Evolutionary conservation across 192 early-diverging fungal species (phyloP), one percentile per base, ranked within the genome.

Genomic region (Linnemannia elongata): DNA sequence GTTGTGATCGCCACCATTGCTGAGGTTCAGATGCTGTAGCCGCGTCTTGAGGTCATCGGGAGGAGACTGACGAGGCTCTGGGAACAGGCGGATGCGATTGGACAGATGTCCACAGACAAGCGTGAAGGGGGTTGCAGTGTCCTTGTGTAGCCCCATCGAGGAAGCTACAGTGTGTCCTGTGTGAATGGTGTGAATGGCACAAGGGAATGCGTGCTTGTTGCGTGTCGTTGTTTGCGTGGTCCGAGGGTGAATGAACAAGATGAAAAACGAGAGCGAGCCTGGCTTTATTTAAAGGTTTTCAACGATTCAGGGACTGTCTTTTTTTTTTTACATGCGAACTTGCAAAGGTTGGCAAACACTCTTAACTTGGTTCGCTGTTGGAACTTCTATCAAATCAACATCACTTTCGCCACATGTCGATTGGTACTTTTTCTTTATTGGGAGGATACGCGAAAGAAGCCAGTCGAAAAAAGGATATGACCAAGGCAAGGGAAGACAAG

Each of bases 101-200:
- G 85, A 81, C 35, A 87, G 80, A 75, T 87, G 85, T 22, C 85
- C 85, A 18, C 85, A 87, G 76, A 87, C 76, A 8, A 87, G 85
- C 8, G 79, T 81, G 42, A 72, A 87, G 6, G 45, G 38, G 24
- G 72, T 24, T 30, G 13, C 52, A 30, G 18, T 20, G 41, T 73
- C 75, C 41, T 60, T 71, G 70, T 6, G 39, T 38, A 39, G 70
- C 41, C 36, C 41, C 38, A 42, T 38, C 41, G 70, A 72, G 27
- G 20, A 72, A 72, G 36, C 39, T 6, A 42, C 41, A 15, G 12
- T 72, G 6, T 42, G 39, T 38, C 70, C 38, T n/a, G 70, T n/a
- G 39, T 38, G 35, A n/a, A 38, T 42, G 39, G 39, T 3, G 41
- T 13, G 70, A 22, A 42, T 72, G 70, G 20, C 41, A 42, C 41